Conservation (phyloP, 1,284 basidiomycete species). For the Apiotrichum akiyoshidainum region DNA sequence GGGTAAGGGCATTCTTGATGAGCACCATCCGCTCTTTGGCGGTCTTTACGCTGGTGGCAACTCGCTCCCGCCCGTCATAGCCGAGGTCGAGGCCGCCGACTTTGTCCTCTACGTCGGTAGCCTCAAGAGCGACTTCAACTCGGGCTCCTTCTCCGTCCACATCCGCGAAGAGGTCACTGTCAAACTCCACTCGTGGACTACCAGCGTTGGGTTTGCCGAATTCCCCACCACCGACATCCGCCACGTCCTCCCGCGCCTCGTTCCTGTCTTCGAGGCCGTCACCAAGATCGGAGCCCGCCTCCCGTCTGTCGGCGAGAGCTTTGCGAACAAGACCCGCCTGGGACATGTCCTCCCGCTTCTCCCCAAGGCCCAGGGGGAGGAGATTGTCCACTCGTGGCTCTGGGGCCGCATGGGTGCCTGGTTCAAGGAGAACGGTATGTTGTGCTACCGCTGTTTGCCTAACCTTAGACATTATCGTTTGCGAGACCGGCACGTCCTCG, state of each 20-base stretch:
- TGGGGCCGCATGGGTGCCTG: conserved; percentile 81
- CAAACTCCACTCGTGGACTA: conserved; percentile 80
- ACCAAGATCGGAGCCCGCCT: conserved; percentile 23
- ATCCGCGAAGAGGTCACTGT: conserved; percentile 59
- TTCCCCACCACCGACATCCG: conserved; percentile 55
- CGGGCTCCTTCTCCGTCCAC: conserved; percentile 54
- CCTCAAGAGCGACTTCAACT: conserved; percentile 83
- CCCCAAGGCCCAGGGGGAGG: conserved; percentile 28
- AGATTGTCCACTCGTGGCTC: conserved; percentile 71
- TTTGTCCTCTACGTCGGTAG: conserved; percentile 78
- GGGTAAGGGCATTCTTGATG: conserved; percentile 81
- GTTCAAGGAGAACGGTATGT: conserved; percentile 62
- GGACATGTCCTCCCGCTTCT: conserved; percentile 22
- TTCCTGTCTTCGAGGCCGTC: conserved; percentile 41
- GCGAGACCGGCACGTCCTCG: conserved; percentile 67
- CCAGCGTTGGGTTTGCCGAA: conserved; percentile 57
- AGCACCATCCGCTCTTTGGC: conserved; percentile 78
- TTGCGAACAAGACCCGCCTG: conserved; percentile 35
- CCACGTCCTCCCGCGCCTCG: conserved; percentile 51
- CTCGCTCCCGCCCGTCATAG: conserved; percentile 66
- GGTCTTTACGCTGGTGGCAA: conserved; percentile 82
- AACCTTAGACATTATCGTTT: conserved; percentile 64
- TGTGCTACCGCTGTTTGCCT: too few species aligned
- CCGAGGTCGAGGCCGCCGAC: conserved; percentile 75
- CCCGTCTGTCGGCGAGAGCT: conserved; percentile 21